Conservation (phyloP, 1,284 basidiomycete species). For the Coniferiporia sulphurascens region DNA sequence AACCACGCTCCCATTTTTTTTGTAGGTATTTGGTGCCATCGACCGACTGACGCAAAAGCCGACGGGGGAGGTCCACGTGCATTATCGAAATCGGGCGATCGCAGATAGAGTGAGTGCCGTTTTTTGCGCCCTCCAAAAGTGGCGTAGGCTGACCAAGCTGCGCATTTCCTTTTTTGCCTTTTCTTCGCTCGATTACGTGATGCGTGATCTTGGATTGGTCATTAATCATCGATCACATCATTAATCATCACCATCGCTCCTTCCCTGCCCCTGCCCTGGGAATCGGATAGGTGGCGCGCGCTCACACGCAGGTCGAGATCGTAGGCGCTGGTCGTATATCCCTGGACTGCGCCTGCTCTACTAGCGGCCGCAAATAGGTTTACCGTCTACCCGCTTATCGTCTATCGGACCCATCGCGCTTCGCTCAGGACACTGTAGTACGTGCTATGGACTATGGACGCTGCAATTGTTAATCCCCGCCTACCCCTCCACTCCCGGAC, state of each 20-base stretch:
- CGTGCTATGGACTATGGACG: too few relatives aligned
- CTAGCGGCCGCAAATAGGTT: background rate
- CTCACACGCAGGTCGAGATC: conserved; percentile 13
- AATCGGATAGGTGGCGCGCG: conserved; percentile 6
- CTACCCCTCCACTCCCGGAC: too few relatives aligned
- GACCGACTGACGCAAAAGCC: conserved; percentile 8
- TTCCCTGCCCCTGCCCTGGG: background rate
- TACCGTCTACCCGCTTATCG: too few relatives aligned
- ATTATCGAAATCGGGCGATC: conserved; percentile 11
- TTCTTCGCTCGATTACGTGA: background rate
- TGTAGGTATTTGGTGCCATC: conserved; percentile 11
- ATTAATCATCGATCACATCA: too few relatives aligned
- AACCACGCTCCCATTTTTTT: background rate
- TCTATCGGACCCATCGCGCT: too few relatives aligned
- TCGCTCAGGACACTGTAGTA: too few relatives aligned
- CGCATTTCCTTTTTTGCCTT: background rate
- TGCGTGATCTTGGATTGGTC: too few relatives aligned
- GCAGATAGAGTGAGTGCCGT: conserved; percentile 7
- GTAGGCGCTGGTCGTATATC: conserved; percentile 4
- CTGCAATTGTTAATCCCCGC: too few relatives aligned
- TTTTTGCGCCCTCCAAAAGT: background rate
- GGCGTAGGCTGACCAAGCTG: background rate
- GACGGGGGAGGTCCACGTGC: conserved; percentile 13
- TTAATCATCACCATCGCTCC: background rate
- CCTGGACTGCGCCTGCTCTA: background rate